Percentiles rank a stretch among this genome's conserved stretches.
Evolutionary conservation across 257 asterid species (phyloP).

Genomic region (Thymus quinquecostatus): DNA sequence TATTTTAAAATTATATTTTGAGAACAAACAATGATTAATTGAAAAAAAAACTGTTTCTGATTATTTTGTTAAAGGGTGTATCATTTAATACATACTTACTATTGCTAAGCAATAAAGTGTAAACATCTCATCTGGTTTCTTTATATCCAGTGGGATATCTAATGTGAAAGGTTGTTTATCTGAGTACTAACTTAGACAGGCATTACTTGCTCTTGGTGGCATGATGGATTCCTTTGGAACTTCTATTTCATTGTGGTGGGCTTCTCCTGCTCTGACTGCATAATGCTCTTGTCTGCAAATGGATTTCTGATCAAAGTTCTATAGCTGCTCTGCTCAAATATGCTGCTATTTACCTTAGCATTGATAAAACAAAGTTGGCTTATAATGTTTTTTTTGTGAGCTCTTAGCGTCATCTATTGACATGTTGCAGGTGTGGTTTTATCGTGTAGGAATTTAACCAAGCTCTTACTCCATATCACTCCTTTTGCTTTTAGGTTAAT

Average conservation of each 20-base stretch:
- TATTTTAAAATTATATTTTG: background rate
- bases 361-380: constrained; percentile 12
- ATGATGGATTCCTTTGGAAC: background rate
- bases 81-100: background rate
- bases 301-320: background rate
- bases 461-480: constrained; percentile 6
- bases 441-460: constrained; percentile 7
- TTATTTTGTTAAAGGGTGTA: background rate
- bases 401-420: background rate
- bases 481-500: constrained; percentile 66
- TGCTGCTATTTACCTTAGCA: background rate
- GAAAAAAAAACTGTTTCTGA: background rate
- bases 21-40: background rate
- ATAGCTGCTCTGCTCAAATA: constrained; percentile 18
- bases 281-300: background rate
- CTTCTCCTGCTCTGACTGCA: background rate
- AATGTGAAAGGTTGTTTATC: constrained; percentile 13
- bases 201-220: constrained; percentile 15
- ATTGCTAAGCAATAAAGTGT: background rate
- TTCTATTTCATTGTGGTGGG: constrained; percentile 18
- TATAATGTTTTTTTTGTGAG: background rate
- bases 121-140: background rate
- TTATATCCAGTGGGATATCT: background rate
- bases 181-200: constrained; percentile 13
- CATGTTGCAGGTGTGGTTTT: constrained; percentile 9